These are phyloP conservation scores for Cyclotella atomus DNA, from an alignment of 108 stramenopile species.

Conservation along the genomic window DNA sequence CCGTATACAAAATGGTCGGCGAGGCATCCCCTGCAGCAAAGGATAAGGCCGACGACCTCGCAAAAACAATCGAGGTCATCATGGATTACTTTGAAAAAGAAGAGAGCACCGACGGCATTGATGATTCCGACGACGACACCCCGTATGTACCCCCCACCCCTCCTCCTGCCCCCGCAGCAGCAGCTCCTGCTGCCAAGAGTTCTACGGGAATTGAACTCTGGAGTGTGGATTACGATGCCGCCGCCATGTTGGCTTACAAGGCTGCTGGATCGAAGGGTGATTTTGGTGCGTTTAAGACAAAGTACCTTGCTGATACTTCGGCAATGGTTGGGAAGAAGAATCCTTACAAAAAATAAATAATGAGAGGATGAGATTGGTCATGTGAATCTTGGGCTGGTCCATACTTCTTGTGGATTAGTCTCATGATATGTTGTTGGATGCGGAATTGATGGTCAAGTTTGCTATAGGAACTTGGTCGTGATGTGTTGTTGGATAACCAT, in stretches of 20 bases:
- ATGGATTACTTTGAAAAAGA: conserved; percentile 14
- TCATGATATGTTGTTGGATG: not conserved
- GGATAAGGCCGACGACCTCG: conserved; percentile 64
- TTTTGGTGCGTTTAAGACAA: conserved; percentile 56
- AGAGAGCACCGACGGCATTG: conserved; percentile 26
- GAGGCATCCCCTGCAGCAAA: not conserved
- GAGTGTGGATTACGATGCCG: conserved; percentile 56
- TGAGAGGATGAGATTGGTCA: no score
- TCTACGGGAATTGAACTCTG: conserved; percentile 39
- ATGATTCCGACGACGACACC: conserved; percentile 45
- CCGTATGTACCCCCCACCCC: conserved; percentile 11
- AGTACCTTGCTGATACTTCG: conserved; percentile 58
- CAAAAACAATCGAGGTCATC: conserved; percentile 66
- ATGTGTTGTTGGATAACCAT: not conserved
- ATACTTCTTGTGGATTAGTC: no score
- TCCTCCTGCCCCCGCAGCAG: conserved; percentile 15
- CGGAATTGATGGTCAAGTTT: not conserved
- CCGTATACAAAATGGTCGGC: not conserved
- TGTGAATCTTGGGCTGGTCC: no score
- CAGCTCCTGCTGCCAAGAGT: conserved; percentile 21
- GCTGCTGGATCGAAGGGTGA: conserved; percentile 54
- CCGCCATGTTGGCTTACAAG: conserved; percentile 60
- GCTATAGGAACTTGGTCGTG: not conserved
- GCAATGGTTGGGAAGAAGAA: conserved; percentile 46
- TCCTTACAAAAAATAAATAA: conserved; percentile 21